Base-by-base conservation (phyloP, 139 green algal genomes). In the Coelastrella sp. region DNA sequence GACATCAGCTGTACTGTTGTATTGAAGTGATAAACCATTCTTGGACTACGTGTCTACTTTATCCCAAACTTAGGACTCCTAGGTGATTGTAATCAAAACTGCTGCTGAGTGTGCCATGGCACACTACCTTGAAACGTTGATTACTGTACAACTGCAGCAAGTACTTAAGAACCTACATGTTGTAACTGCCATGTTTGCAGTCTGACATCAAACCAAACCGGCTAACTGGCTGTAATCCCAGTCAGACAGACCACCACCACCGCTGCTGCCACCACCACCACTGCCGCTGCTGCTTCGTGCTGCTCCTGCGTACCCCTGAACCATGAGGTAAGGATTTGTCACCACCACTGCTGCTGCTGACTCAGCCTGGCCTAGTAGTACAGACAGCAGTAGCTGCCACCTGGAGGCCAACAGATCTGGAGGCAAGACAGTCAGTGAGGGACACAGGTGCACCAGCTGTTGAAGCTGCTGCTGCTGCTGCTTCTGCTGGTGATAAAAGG, bases 311-410 rank as follows among this genome's bases (percentile, higher is more conserved):
- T 64, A 64, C 19, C 53, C 53, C 27, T 19, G 32, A 2, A 77
- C 38, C 17, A 77, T 48, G n/a, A 77, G 23, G 68, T 77, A 77
- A 35, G 68, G 68, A 38, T 48, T 59, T 2, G 68, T 38, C 37
- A 35, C 27, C 5, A 57, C 38, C 38, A 77, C 38, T 37, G 68
- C 68, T 59, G 68, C 38, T 27, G 68, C 68, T 38, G 68, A 59
- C 40, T 77, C 38, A 15, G 27, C 38, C 38, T 48, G 43, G 7
- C 68, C 68, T 5, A 77, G 38, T 38, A 77, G 37, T 0, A 45
- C 68, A 59, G 68, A 77, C 68, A 77, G 68, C 68, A 77, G 68
- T 38, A 77, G 38, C 68, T 77, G 68, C 68, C 68, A 77, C 11
- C 68, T 30, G 2, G 68, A 77, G 2, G 45, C 23, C 21, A 77